phyloP scores from a whole-genome alignment of 257 asterid species.

The Thymus mandschuricus region DNA sequence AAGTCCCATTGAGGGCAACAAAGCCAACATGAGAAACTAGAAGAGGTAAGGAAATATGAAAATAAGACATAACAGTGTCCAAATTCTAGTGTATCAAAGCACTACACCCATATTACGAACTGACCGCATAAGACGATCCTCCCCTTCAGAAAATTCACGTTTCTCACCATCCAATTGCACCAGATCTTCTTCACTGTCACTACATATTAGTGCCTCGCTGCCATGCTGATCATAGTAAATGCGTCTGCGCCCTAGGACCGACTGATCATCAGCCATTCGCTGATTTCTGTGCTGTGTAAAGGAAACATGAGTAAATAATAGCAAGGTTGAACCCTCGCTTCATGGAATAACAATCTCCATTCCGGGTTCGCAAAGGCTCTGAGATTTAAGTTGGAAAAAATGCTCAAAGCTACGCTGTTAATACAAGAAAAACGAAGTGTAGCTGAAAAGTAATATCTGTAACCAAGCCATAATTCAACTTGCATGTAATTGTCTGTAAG shows the following conservation, averaged over 20 bases:
- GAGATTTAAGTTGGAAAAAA: conserved; percentile 23
- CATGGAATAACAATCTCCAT: too few species aligned
- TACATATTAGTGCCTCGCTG: conserved; percentile 90
- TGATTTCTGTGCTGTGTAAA: conserved; percentile 82
- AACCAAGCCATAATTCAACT: not conserved
- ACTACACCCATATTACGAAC: conserved; percentile 25
- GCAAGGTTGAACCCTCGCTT: too few species aligned
- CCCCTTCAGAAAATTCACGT: conserved; percentile 79
- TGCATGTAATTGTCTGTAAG: not conserved
- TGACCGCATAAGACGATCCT: conserved; percentile 80
- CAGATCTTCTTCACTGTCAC: conserved; percentile 96
- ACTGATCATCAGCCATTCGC: conserved; percentile 97
- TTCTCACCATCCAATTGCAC: conserved; percentile 62
- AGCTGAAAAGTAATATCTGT: not conserved
- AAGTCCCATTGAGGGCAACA: conserved; percentile 17
- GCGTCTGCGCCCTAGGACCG: conserved; percentile 86
- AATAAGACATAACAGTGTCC: not conserved
- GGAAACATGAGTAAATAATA: conserved; percentile 46
- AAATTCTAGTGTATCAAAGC: conserved; percentile 12
- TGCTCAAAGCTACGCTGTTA: conserved; percentile 12
- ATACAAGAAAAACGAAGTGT: conserved; percentile 11
- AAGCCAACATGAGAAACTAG: conserved; percentile 14
- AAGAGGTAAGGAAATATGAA: conserved; percentile 7
- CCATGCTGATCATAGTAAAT: conserved; percentile 90
- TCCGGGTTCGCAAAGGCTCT: too few species aligned